Base-by-base conservation (phyloP, 108 stramenopile species). In the Skeletonema potamos region DNA sequence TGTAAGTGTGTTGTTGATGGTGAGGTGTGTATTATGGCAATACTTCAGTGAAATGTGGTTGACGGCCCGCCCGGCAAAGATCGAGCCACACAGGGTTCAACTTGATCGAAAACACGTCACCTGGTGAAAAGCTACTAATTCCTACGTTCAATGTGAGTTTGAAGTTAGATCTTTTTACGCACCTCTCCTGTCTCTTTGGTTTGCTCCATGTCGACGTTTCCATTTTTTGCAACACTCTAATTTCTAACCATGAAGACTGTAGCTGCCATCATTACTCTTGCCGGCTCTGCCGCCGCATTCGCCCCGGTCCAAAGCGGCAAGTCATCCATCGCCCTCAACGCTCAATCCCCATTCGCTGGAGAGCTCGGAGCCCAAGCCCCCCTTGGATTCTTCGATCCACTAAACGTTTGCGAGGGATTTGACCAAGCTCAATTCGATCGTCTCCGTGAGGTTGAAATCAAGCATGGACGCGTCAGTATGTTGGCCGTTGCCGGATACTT, bases 401-500 rank as follows among this genome's bases (percentile, higher is more conserved):
- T 85, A 48, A 82, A 79, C 37, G 84, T 85, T 32, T 73, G 82
- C 82, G 87, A 70, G 24, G 69, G 75, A n/a, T 79, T 75, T 44
- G 86, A 87, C 59, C 66, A 66, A 55, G 72, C 72, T 43, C 79
- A 71, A 4, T 17, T 85, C 66, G 70, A 74, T 41, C 69, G 71
- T 48, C 83, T 83, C 68, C 89, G 87, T 68, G 89, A 84, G 56
- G 85, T 85, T 24, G 89, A 90, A 72, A 61, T 83, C 26, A 84
- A 75, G 64, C 86, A 89, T 72, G 88, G 88, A 33, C 75, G 88
- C 41, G 72, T 87, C 30, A 55, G 78, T 34, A 89, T 76, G 74
- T 58, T 76, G 58, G 66, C 76, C 15, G 69, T 71, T 33, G 24
- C 86, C 32, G 88, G 88, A 58, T 84, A 86, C 74, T 82, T 90